Evolutionary conservation across 805 yeast genomes (phyloP).

Genomic region (Kodamaea fukazawae): DNA sequence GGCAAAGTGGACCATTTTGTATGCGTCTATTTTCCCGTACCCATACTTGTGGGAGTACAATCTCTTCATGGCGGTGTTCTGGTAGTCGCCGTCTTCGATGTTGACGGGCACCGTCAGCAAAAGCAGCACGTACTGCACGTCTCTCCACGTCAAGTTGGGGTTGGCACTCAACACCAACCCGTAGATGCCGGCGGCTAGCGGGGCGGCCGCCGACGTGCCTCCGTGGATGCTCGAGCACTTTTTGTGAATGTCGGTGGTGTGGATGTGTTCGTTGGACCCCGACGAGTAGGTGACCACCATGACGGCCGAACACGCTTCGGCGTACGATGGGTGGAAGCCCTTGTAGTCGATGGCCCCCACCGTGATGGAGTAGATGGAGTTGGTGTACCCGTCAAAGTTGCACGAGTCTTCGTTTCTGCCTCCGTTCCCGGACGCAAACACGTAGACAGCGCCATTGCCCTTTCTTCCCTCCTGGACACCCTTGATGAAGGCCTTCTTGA

Average conservation of each 20-base stretch:
- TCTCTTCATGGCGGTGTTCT: slow-evolving; percentile 62
- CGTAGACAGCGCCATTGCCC: slow-evolving; percentile 82
- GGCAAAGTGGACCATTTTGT: slow-evolving; percentile 67
- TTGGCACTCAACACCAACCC: slow-evolving; percentile 79
- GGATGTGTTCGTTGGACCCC: slow-evolving; percentile 85
- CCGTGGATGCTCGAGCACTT: slow-evolving; percentile 78
- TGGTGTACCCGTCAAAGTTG: slow-evolving; percentile 96
- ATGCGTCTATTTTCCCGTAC: slow-evolving; percentile 88
- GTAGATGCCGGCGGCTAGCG: slow-evolving; percentile 94
- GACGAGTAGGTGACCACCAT: slow-evolving; percentile 91
- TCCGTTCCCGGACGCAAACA: slow-evolving; percentile 96
- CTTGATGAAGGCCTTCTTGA: slow-evolving; percentile 76
- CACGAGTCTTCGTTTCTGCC: slow-evolving; percentile 82
- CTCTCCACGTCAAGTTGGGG: slow-evolving; percentile 93
- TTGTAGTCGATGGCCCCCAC: slow-evolving; percentile 89
- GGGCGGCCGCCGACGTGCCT: slow-evolving; percentile 99
- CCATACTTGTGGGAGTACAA: slow-evolving; percentile 85
- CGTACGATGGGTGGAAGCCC: slow-evolving; percentile 83
- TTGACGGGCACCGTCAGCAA: slow-evolving; percentile 67
- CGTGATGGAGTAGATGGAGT: slow-evolving; percentile 90
- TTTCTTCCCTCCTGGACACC: slow-evolving; percentile 81
- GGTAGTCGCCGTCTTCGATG: slow-evolving; percentile 71
- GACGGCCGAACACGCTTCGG: slow-evolving; percentile 94
- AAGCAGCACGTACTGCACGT: slow-evolving; percentile 81
- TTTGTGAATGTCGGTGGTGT: slow-evolving; percentile 75